These are phyloP conservation scores for Nannochloropsis gaditana DNA, from an alignment of 108 stramenopile species.

Conservation along the genomic window DNA sequence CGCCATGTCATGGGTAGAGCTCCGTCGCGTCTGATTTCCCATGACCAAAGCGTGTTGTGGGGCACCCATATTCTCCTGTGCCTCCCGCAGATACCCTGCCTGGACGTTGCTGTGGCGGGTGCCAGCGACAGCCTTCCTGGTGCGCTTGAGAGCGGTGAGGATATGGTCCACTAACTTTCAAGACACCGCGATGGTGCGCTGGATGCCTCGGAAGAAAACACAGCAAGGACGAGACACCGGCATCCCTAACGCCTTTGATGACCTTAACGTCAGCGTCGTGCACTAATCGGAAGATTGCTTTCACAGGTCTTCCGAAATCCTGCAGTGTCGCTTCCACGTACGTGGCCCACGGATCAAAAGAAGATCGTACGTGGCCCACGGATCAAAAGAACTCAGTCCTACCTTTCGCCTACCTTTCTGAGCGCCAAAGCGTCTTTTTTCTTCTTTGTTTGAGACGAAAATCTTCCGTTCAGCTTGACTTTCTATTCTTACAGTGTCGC, in stretches of 20 bases:
- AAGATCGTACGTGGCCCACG: too few species aligned
- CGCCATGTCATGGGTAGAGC: conserved; percentile 5
- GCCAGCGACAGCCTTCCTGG: neutral
- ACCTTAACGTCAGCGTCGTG: neutral
- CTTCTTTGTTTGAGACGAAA: too few species aligned
- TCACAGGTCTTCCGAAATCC: neutral
- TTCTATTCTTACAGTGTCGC: neutral
- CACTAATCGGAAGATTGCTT: neutral
- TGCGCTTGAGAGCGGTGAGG: neutral
- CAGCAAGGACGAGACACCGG: neutral
- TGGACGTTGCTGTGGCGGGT: neutral
- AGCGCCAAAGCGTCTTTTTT: too few species aligned
- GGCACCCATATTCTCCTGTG: neutral
- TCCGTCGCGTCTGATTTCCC: neutral
- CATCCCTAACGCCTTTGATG: neutral
- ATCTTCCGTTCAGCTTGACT: too few species aligned
- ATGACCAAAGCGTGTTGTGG: too few species aligned
- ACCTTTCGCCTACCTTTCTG: too few species aligned
- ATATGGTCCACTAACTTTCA: neutral
- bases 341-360: too few species aligned
- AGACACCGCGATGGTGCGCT: neutral
- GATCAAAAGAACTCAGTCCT: too few species aligned
- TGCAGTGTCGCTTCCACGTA: neutral
- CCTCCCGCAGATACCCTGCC: neutral
- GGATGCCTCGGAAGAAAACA: neutral